Conservation (phyloP, 352 stramenopile species). For the Phytophthora agathidicida region DNA sequence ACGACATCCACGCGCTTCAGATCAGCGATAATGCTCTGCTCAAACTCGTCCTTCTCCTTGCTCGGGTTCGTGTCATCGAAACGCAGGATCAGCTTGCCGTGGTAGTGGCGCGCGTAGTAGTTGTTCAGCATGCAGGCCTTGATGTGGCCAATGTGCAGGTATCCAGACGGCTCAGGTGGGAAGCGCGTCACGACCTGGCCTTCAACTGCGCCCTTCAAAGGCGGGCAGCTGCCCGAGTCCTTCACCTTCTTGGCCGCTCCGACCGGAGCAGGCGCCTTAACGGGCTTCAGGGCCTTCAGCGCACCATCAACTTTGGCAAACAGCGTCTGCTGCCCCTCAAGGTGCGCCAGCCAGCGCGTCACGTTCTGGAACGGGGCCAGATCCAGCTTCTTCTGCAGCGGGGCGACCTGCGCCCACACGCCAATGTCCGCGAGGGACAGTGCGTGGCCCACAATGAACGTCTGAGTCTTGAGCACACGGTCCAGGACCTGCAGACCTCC, state of each 20-base stretch:
- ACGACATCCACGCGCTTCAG: constrained; percentile 86
- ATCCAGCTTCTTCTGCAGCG: constrained; percentile 50
- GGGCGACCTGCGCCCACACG: constrained; percentile 85
- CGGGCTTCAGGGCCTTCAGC: constrained; percentile 59
- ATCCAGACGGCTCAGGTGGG: constrained; percentile 98
- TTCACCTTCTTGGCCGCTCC: constrained; percentile 63
- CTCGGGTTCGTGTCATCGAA: constrained; percentile 99
- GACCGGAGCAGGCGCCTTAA: constrained; percentile 20
- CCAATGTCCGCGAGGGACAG: constrained; percentile 97
- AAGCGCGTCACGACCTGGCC: constrained; percentile 98
- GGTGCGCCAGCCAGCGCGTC: constrained; percentile 72
- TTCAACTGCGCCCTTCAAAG: constrained; percentile 93
- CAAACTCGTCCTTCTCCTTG: constrained; percentile 99
- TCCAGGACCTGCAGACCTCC: constrained; percentile 87
- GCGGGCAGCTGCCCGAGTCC: constrained; percentile 90
- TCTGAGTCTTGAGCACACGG: constrained; percentile 85
- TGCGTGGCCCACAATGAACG: constrained; percentile 94
- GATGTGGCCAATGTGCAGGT: constrained; percentile 99
- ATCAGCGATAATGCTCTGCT: constrained; percentile 95
- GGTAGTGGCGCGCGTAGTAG: constrained; percentile 98
- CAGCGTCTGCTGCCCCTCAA: constrained; percentile 57
- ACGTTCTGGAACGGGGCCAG: constrained; percentile 69
- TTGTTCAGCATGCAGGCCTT: constrained; percentile 99
- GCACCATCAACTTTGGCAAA: constrained; percentile 58
- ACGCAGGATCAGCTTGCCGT: constrained; percentile 97